Percentiles rank a stretch among this genome's conserved stretches.
phyloP scores from a whole-genome alignment of 1,284 basidiomycete species.

The Albatrellus sp. region DNA sequence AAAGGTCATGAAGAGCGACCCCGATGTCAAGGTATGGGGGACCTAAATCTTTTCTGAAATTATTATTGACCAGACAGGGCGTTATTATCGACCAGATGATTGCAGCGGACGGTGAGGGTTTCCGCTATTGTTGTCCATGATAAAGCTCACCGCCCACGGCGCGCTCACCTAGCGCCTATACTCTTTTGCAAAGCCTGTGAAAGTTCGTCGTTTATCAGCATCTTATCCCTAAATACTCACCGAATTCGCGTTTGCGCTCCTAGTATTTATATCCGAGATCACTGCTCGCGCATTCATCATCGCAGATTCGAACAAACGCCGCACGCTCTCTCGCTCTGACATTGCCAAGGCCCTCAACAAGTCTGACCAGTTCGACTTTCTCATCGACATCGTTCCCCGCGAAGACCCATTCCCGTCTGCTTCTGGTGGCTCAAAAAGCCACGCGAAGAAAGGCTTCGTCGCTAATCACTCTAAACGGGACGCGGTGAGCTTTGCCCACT shows the following conservation, averaged over 20 bases:
- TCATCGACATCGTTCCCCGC: constrained; percentile 85
- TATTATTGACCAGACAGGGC: constrained; percentile 1
- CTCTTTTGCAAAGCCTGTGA: constrained; percentile 95
- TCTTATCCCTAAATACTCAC: constrained; percentile 4
- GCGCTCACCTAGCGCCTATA: constrained; percentile 56
- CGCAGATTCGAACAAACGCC: constrained; percentile 85
- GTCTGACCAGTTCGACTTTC: constrained; percentile 87
- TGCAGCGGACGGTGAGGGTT: constrained; percentile 69
- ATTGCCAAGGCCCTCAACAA: constrained; percentile 83
- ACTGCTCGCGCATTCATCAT: constrained; percentile 90
- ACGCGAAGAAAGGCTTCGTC: constrained; percentile 16
- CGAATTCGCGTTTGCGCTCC: background rate
- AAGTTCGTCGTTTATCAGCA: constrained; percentile 34
- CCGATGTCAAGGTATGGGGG: constrained; percentile 75
- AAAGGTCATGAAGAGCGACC: constrained; percentile 97
- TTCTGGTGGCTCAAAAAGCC: constrained; percentile 7
- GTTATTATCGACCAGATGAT: constrained; percentile 61
- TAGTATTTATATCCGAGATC: constrained; percentile 92
- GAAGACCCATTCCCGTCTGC: constrained; percentile 39
- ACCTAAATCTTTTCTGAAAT: background rate
- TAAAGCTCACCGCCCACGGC: background rate
- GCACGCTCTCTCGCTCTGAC: constrained; percentile 82
- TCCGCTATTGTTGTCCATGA: background rate
- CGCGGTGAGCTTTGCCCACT: constrained; percentile 2
- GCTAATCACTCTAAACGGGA: constrained; percentile 6